Evolutionary conservation across 352 stramenopile genomes (phyloP), one percentile per base, ranked within the genome.

Genomic region (Phytophthora nicotianae): DNA sequence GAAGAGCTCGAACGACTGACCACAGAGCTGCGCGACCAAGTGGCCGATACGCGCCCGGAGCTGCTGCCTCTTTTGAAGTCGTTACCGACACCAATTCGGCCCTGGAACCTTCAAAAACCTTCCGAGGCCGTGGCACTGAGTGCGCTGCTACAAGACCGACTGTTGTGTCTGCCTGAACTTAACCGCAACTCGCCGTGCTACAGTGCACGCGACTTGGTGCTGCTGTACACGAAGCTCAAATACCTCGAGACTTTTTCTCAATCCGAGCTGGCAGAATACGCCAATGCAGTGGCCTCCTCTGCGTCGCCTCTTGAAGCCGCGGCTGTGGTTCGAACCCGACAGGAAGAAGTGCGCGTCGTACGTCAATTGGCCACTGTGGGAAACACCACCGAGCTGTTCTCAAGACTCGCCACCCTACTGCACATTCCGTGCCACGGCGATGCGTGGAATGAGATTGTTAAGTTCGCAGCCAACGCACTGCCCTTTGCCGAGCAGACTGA

Each of bases 401-500:
- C 82, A 40, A 73, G 82, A 9, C 71, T 95, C 14, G 86, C 83
- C 3, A 50, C 66, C 10, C 55, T 90, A 58, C 75, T 93, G 52
- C 81, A 86, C 51, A 89, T 93, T 52, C 77, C 86, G 32, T 83
- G 72, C 33, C 83, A 91, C 55, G 79, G 83, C 1, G 81, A 93
- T 60, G 57, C 70, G 40, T 95, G 86, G 86, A 83, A 87, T 50
- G 83, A 93, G 69, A 88, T 91, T 40, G 65, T 74, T 49, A 89
- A 87, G 59, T 93, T 93, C 52, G 83, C 91, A 17, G 72, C 74
- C 17, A 83, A 80, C 37, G 86, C 86, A 26, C 64, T 92, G 58
- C 86, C 83, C 14, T 95, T 95, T 41, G 86, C 86, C 8, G 83
- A 95, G 58, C 86, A 89, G 56, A 95, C 88, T 40, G 88, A 95